Percentiles rank a stretch among this genome's conserved stretches.
Conservation (phyloP, 1,139 yeast species). For the Blastobotrys aristatus region DNA sequence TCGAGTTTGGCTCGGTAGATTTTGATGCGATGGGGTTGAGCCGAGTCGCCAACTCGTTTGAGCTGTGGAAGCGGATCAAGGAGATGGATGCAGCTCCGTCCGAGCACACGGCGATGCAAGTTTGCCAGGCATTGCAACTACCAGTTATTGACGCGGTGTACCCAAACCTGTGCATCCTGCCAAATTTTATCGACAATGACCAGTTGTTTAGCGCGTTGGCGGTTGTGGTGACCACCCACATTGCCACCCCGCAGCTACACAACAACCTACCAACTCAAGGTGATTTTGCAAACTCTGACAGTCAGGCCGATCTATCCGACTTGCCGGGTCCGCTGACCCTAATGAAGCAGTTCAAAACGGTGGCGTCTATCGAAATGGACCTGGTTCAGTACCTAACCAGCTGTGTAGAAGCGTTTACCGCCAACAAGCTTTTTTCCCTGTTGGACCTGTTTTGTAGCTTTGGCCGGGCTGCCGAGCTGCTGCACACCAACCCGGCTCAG, state of each 20-base stretch:
- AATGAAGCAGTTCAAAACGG: not conserved
- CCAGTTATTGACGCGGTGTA: constrained; percentile 2
- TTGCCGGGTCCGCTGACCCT: constrained; percentile 6
- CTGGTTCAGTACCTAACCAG: not conserved
- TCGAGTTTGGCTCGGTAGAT: not conserved
- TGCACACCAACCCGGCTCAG: not conserved
- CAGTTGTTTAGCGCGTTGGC: not conserved
- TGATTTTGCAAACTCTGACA: not conserved
- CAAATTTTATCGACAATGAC: not conserved
- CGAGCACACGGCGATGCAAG: not conserved
- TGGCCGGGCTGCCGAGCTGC: not conserved
- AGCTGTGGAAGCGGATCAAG: constrained; percentile 1
- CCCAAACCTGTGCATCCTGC: not conserved
- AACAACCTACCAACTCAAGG: constrained; percentile 1
- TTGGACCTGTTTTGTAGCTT: constrained; percentile 3
- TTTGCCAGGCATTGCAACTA: constrained; percentile 3
- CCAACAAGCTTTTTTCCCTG: not conserved
- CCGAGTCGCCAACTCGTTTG: not conserved
- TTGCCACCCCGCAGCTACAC: constrained; percentile 3
- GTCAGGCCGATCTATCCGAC: not conserved
- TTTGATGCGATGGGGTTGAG: not conserved
- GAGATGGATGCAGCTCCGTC: not conserved
- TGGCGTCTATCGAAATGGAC: not conserved
- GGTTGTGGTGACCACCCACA: constrained; percentile 1
- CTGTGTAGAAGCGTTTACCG: not conserved